phyloP scores from a whole-genome alignment of 148 eudicot genomes.

The Rhododendron vialii region DNA sequence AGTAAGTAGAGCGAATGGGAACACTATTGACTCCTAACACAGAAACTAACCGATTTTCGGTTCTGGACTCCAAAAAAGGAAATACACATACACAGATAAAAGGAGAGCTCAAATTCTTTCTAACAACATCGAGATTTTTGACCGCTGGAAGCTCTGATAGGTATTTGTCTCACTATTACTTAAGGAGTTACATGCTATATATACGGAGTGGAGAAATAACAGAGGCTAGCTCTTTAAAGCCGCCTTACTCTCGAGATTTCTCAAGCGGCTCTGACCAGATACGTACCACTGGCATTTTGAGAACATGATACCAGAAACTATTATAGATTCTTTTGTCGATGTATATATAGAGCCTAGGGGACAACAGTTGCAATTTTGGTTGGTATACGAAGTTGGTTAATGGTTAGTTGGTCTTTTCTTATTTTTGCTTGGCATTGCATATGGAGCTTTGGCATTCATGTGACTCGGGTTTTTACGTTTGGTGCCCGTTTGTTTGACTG shows the following conservation, averaged over 20 bases:
- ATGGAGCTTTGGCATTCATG: neutral
- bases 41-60: neutral
- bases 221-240: neutral
- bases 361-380: slow-evolving; percentile 2
- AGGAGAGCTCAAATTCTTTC: neutral
- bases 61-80: neutral
- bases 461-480: neutral
- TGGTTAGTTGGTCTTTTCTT: neutral
- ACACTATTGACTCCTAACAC: neutral
- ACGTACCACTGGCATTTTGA: neutral
- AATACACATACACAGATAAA: neutral
- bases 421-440: neutral
- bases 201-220: neutral
- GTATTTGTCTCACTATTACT: neutral
- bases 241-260: neutral
- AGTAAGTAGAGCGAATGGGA: neutral
- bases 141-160: neutral
- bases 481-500: neutral
- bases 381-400: neutral
- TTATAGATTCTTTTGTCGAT: neutral
- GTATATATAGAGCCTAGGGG: neutral
- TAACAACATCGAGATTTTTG: slow-evolving; percentile 5
- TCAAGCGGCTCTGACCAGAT: neutral
- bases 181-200: neutral
- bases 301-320: neutral